Base-by-base conservation (phyloP, 805 yeast genomes). In the Yarrowia sp. region DNA sequence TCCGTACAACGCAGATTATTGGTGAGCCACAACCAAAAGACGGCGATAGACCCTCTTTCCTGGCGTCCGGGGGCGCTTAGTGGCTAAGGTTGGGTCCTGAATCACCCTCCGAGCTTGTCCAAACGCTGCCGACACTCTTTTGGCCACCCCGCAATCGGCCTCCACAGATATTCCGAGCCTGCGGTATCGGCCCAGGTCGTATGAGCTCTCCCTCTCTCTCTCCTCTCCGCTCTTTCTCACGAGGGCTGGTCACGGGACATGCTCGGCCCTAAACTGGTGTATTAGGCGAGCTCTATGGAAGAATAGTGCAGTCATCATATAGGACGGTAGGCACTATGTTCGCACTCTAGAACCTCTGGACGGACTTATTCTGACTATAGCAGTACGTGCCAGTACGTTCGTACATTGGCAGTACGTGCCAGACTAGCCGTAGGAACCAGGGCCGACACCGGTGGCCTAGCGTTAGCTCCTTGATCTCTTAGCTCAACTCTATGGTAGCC, bases 211-310 rank as follows among this genome's bases (percentile, higher is more conserved):
- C 13, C 14, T 15, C 49, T 44, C 30, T 19, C 9, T 5, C 30
- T 12, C n/a, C 12, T 19, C 20, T 17, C n/a, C 14, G 12, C 24
- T 49, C 38, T 30, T n/a, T 49, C 38, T 52, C 42, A 19, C 56
- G 39, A 50, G 55, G 55, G 40, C 56, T 34, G 56, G 56, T 52
- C 56, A 52, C 56, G 56, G 56, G 56, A 36, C 42, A 34, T 52
- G 56, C 19, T 52, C 56, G 56, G 42, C 33, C 56, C 56, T 17
- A 36, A 49, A 36, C n/a, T 19, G 56, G 39, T 50, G 19, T 52
- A 17, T 17, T 33, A 52, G 42, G 56, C 56, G 56, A 52, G 34
- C 13, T 14, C 13, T 6, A 10, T 24, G 30, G 30, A 24, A 24
- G 6, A 24, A 24, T 7, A 4, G 30, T 24, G 30, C 30, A 24